Evolutionary conservation across 225 moss, liverwort and hornwort species (phyloP).

Genomic region (Thuidium tamariscinum): DNA sequence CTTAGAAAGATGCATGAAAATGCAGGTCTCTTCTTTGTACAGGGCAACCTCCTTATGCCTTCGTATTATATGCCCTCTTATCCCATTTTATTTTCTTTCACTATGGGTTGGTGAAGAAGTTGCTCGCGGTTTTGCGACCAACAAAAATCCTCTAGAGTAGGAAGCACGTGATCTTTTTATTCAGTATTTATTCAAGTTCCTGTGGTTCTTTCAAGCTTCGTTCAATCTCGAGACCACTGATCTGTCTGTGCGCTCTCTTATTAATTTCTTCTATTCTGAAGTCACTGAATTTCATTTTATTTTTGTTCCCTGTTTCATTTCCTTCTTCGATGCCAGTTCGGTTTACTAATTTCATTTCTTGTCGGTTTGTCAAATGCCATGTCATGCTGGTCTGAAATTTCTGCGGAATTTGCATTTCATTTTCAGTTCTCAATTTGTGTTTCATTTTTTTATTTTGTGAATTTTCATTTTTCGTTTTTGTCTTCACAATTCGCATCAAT

Average conservation of each 20-base stretch:
- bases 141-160: neutral
- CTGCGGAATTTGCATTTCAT: neutral
- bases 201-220: neutral
- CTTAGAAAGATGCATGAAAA: neutral
- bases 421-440: neutral
- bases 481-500: neutral
- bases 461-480: neutral
- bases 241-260: neutral
- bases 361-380: neutral
- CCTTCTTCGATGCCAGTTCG: neutral
- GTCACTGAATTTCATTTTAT: neutral
- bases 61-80: slow-evolving; percentile 1
- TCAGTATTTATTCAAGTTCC: slow-evolving; percentile 3
- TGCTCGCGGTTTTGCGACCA: neutral
- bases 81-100: slow-evolving; percentile 2
- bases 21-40: slow-evolving; percentile 21
- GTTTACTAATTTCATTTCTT: neutral
- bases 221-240: neutral
- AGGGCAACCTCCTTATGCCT: slow-evolving; percentile 11
- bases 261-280: neutral
- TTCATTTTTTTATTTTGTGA: neutral
- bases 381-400: neutral
- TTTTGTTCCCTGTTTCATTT: neutral
- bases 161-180: neutral
- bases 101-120: slow-evolving; percentile 7